Percentiles rank a stretch among this genome's conserved stretches.
These are phyloP conservation scores for Phytophthora foliorum DNA, from an alignment of 352 stramenopile genomes.

Conservation along the genomic window DNA sequence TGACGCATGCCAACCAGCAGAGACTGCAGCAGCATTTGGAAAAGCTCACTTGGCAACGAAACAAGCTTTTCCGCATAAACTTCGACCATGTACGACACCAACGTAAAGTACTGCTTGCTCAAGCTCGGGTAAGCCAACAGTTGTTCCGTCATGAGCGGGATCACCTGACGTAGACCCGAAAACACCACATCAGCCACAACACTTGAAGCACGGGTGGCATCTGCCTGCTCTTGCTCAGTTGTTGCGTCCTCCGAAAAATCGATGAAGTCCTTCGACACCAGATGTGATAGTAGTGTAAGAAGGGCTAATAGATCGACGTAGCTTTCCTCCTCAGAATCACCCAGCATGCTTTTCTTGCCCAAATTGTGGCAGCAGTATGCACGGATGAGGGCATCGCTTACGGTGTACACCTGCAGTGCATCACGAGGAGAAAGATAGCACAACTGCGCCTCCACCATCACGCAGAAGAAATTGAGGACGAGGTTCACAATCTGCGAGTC, in stretches of 20 bases:
- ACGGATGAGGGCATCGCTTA: slow-evolving; percentile 77
- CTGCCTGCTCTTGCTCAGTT: slow-evolving; percentile 59
- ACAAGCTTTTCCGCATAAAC: slow-evolving; percentile 87
- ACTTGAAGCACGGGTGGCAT: slow-evolving; percentile 66
- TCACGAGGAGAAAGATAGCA: slow-evolving; percentile 77
- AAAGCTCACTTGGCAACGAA: slow-evolving; percentile 65
- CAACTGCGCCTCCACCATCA: slow-evolving; percentile 85
- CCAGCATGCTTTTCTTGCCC: slow-evolving; percentile 70
- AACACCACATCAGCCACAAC: slow-evolving; percentile 92
- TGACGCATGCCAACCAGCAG: slow-evolving; percentile 82
- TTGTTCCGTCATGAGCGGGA: slow-evolving; percentile 92
- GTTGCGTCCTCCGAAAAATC: slow-evolving; percentile 85
- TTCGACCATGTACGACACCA: slow-evolving; percentile 90
- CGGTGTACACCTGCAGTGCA: slow-evolving; percentile 76
- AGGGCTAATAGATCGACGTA: slow-evolving; percentile 80
- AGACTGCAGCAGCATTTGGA: slow-evolving; percentile 80
- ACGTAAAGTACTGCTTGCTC: slow-evolving; percentile 91
- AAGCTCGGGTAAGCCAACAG: slow-evolving; percentile 88
- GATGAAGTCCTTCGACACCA: slow-evolving; percentile 89
- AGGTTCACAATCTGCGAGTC: slow-evolving; percentile 80
- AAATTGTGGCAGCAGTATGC: slow-evolving; percentile 78
- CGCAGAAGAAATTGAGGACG: slow-evolving; percentile 81
- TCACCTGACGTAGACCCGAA: slow-evolving; percentile 84
- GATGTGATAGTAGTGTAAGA: slow-evolving; percentile 81
- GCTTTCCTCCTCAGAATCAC: slow-evolving; percentile 79